Evolutionary conservation across 169 alveolate genomes (phyloP), one percentile per base, ranked within the genome.

Genomic region (Plasmodium vivax): DNA sequence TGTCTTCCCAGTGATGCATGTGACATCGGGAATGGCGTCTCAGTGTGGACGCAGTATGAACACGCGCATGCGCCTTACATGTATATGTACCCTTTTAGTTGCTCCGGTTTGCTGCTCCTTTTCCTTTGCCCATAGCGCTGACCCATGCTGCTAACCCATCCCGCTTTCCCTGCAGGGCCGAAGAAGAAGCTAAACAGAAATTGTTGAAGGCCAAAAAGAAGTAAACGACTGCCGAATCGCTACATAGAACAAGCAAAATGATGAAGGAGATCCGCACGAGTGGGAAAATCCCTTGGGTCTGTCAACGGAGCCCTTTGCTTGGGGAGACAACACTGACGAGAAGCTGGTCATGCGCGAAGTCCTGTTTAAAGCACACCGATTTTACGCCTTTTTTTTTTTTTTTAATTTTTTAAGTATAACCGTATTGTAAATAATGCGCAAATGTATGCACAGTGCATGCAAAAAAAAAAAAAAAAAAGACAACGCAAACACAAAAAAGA

Each of bases 181-280:
- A 87, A n/a, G 93, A 87, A 23, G 93, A 87, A 77, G 93, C 93
- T 2, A 87, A 87, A 34, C 85, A 87, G 47, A 87, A 87, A 51
- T 77, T 87, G 34, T 71, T 87, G 47, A 87, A 87, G 34, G 93
- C 93, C 62, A 87, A 87, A 74, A 87, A 87, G 71, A 87, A 87
- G 34, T 85, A 74, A 41, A n/a, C 43, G 30, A 6, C 62, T 51
- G 8, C 9, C 23, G 7, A 51, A 51, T 51, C 2, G 27, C 27
- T 47, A 14, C 41, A 34, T 30, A 82, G 71, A 82, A 32, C 38
- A 56, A 56, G 74, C 19, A 34, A 30, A 83, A 68, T 30, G 38
- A 0, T 68, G 38, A 68, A 68, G 38, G n/a, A 1, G n/a, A 68
- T 68, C 41, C 77, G 5, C 9, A 68, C 77, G 1, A 68, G 77